Conservation (phyloP, 176 grass and related monocot species). For the Carex pumila region DNA sequence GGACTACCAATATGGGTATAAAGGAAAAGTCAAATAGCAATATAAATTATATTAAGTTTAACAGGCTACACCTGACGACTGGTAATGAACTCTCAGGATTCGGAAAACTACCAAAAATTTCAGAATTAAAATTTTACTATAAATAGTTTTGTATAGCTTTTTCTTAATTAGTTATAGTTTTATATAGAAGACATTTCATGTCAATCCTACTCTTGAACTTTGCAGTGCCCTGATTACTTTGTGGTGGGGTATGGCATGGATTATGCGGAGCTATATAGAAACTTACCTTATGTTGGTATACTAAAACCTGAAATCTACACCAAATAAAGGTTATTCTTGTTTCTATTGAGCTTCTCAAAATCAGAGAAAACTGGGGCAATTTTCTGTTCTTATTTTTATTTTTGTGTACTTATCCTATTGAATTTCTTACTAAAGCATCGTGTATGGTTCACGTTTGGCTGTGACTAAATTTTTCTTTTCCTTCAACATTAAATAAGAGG, state of each 20-base stretch:
- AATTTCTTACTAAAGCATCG: background rate
- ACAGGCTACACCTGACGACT: background rate
- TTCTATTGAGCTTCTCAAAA: slow-evolving; percentile 12
- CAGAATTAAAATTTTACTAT: background rate
- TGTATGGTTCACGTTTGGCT: background rate
- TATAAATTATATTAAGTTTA: background rate
- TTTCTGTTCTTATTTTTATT: background rate
- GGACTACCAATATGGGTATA: background rate
- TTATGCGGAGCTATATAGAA: slow-evolving; percentile 82
- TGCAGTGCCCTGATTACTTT: slow-evolving; percentile 90
- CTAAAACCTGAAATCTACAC: slow-evolving; percentile 70
- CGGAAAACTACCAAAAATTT: background rate
- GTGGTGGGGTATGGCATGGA: slow-evolving; percentile 96
- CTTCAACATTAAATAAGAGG: background rate
- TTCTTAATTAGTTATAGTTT: background rate
- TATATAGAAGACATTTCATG: background rate
- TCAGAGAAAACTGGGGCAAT: background rate
- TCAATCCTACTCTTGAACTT: slow-evolving; percentile 2
- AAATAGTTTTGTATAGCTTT: background rate
- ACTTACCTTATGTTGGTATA: slow-evolving; percentile 76
- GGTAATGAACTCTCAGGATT: background rate
- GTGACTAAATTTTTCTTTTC: background rate
- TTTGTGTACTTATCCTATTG: background rate
- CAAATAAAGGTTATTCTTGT: slow-evolving; percentile 25
- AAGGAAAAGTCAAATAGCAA: background rate